Evolutionary conservation across 208 protist species (phyloP), one percentile per base, ranked within the genome.

Genomic region (Leptomonas pyrrhocoris): DNA sequence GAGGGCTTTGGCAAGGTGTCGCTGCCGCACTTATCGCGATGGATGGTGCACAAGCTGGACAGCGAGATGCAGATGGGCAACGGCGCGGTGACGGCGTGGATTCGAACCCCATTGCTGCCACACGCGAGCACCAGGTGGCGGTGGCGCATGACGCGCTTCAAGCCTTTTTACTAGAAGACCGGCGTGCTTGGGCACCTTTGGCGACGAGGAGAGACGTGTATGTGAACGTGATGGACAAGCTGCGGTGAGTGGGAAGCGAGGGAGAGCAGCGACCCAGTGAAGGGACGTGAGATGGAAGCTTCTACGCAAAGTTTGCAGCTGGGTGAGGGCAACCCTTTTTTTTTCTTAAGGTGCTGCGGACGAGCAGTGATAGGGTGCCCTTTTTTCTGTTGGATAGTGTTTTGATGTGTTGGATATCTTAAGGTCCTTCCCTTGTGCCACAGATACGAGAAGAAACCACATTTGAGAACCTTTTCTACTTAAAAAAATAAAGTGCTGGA

Each of bases 21-120:
- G 42, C 68, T 93, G 49, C 85, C 83, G 18, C 87, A 91, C 68
- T 57, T 95, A 19, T 95, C 90, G 19, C 84, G 90, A 11, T 95
- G 86, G 85, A 84, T 95, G 83, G 68, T 95, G 68, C 85, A 93
- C 74, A 92, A 93, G 57, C 80, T 84, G 36, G 90, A 95, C 68
- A 87, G 81, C 63, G 77, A 90, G 28, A 85, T 95, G 90, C 82
- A 86, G 71, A 90, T 90, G 86, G 90, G 90, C 34, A 90, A 86
- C 45, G 77, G 81, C 16, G 66, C 83, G 0, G 85, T 95, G 34
- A 92, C 86, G n/a, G 68, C 80, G 50, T 95, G 86, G 86, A 81
- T 90, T 68, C 84, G 86, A 2, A 72, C 64, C 0, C 90, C 90
- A 28, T 62, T 95, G 62, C 51, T 86, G 71, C 90, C 90, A 15